phyloP scores from a whole-genome alignment of 2,329 filamentous ascomycete genomes.

The Colletotrichum tamarilloi region DNA sequence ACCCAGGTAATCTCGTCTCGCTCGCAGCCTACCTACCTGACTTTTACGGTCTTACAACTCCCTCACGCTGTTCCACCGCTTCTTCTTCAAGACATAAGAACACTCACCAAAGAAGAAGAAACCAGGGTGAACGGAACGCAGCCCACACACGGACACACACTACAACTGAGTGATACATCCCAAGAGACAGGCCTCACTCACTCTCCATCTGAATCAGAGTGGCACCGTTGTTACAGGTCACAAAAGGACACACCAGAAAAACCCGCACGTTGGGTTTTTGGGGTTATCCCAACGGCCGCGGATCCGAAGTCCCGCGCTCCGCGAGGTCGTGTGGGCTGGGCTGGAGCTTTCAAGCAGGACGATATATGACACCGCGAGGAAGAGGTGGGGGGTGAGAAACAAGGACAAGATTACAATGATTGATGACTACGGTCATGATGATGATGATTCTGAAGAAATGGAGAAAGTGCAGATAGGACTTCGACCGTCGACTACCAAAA shows the following conservation, averaged over 20 bases:
- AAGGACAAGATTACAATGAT: neutral
- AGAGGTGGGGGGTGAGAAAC: neutral
- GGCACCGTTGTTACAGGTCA: neutral
- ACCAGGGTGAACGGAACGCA: neutral
- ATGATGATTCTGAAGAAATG: neutral
- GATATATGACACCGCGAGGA: neutral
- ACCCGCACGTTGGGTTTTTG: neutral
- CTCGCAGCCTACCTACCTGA: neutral
- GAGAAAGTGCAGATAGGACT: neutral
- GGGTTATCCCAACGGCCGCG: constrained; percentile 20
- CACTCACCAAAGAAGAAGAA: neutral
- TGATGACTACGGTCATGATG: neutral
- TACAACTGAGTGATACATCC: neutral
- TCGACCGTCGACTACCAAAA: neutral
- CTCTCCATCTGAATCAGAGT: neutral
- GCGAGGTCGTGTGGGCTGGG: neutral
- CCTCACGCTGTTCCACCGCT: neutral
- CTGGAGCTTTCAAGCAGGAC: neutral
- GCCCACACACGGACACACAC: neutral
- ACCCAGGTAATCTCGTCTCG: neutral
- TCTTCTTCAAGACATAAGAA: neutral
- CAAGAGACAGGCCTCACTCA: neutral
- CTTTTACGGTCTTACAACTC: neutral
- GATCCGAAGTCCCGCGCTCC: constrained; percentile 14
- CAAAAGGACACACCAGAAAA: neutral